Evolutionary conservation across 1,284 basidiomycete species (phyloP).

Genomic region (Tilletia setariae): DNA sequence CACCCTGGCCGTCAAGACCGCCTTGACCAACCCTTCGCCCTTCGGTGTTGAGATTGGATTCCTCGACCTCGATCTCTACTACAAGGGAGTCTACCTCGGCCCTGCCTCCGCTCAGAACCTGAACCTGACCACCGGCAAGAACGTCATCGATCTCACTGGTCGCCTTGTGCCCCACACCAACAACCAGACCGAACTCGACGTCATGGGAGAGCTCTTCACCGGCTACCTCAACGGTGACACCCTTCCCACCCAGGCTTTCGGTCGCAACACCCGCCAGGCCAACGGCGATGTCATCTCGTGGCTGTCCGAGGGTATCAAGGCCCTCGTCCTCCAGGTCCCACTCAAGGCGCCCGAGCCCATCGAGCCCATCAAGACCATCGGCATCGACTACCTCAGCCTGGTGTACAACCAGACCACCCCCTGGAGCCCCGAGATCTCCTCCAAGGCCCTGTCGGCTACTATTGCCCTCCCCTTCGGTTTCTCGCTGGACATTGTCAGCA

Average conservation of each 20-base stretch:
- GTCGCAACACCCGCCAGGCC: conserved; percentile 62
- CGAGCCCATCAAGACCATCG: conserved; percentile 67
- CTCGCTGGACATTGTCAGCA: conserved; percentile 64
- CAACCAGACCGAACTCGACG: conserved; percentile 59
- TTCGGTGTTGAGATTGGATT: conserved; percentile 70
- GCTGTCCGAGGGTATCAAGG: conserved; percentile 66
- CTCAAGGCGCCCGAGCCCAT: conserved; percentile 64
- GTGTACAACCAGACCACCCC: conserved; percentile 63
- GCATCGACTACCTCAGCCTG: conserved; percentile 66
- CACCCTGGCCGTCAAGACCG: conserved; percentile 64
- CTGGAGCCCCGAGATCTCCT: conserved; percentile 65
- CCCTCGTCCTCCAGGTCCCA: conserved; percentile 64
- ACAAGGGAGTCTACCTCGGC: conserved; percentile 65
- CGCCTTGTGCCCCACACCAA: conserved; percentile 63
- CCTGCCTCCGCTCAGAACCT: conserved; percentile 57
- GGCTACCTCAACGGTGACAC: conserved; percentile 68
- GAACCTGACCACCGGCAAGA: conserved; percentile 57
- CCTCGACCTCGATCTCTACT: conserved; percentile 66
- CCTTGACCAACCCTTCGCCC: conserved; percentile 68
- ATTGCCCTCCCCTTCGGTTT: conserved; percentile 77
- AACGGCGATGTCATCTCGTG: conserved; percentile 64
- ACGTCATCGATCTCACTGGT: conserved; percentile 66
- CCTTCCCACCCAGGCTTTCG: conserved; percentile 65
- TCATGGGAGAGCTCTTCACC: conserved; percentile 68
- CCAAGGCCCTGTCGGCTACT: conserved; percentile 63